These are phyloP conservation scores for Aspergillus latus DNA, from an alignment of 2,329 filamentous ascomycete species.

Conservation along the genomic window DNA sequence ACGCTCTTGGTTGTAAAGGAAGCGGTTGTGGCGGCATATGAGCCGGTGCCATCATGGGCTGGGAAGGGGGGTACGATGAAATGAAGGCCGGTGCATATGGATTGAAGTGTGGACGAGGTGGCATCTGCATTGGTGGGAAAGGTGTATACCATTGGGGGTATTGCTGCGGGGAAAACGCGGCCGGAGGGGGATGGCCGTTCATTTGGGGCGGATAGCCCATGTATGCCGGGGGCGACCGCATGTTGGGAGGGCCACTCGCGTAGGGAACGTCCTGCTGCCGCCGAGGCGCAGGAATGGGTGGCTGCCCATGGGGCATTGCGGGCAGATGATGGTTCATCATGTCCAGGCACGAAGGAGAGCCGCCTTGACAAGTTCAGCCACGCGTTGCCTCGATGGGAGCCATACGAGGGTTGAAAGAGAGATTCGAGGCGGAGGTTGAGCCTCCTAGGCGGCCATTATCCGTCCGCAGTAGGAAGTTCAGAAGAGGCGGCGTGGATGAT, in stretches of 20 bases:
- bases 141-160: conserved; percentile 50
- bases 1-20: conserved; percentile 38
- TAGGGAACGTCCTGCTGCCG: conserved; percentile 49
- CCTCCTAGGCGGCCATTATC: conserved; percentile 40
- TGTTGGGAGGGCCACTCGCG: conserved; percentile 47
- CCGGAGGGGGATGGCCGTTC: conserved; percentile 52
- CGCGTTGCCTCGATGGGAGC: conserved; percentile 43
- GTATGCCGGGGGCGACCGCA: conserved; percentile 60
- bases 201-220: conserved; percentile 59
- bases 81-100: conserved; percentile 46
- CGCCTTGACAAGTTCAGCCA: conserved; percentile 39
- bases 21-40: conserved; percentile 38
- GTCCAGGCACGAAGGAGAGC: conserved; percentile 32
- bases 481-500: not conserved
- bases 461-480: conserved; percentile 18
- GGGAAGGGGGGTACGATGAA: conserved; percentile 45
- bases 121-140: conserved; percentile 42
- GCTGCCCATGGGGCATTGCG: conserved; percentile 49
- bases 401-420: conserved; percentile 35
- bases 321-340: conserved; percentile 49
- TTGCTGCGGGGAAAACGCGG: conserved; percentile 45
- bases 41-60: conserved; percentile 40
- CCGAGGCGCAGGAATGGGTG: conserved; percentile 51
- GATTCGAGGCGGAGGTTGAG: conserved; percentile 20
- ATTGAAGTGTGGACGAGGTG: conserved; percentile 41